Evolutionary conservation across 2,329 filamentous ascomycete genomes (phyloP).

Genomic region (Dactylellina leptospora): DNA sequence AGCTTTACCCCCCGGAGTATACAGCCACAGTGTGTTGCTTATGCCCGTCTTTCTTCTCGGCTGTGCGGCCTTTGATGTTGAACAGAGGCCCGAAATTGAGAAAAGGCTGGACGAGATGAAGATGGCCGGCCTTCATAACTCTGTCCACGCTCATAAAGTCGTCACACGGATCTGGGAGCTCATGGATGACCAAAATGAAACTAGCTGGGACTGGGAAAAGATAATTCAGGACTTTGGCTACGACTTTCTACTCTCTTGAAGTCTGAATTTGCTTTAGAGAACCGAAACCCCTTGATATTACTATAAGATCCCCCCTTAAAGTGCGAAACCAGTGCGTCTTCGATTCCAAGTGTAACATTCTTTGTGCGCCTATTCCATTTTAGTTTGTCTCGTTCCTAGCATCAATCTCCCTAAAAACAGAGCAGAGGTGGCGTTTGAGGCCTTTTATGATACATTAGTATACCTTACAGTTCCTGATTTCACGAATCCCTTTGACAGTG

Average conservation of each 20-base stretch:
- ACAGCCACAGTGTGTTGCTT: constrained; percentile 69
- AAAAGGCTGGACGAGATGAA: constrained; percentile 66
- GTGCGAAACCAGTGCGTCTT: constrained; percentile 50
- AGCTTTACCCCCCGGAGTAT: constrained; percentile 66
- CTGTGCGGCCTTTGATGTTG: constrained; percentile 68
- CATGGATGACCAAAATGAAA: constrained; percentile 68
- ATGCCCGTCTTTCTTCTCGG: constrained; percentile 71
- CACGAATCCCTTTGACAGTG: no score
- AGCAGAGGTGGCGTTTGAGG: constrained; percentile 53
- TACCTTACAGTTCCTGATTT: constrained; percentile 4
- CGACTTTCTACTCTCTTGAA: constrained; percentile 70
- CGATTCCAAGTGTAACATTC: constrained; percentile 52
- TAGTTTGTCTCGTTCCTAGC: constrained; percentile 24
- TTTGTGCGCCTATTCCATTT: constrained; percentile 46
- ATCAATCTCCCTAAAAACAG: constrained; percentile 32
- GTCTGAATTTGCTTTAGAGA: not conserved
- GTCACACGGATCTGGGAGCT: constrained; percentile 69
- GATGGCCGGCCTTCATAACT: constrained; percentile 69
- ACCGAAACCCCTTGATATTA: not conserved
- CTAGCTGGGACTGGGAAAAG: constrained; percentile 71
- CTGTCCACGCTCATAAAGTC: constrained; percentile 66
- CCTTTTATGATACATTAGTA: constrained; percentile 31
- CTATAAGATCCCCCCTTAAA: not conserved
- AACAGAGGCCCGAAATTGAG: constrained; percentile 67
- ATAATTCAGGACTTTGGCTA: constrained; percentile 69